Evolutionary conservation across 1,284 basidiomycete species (phyloP).

Genomic region (Leccinum glutinopallens): DNA sequence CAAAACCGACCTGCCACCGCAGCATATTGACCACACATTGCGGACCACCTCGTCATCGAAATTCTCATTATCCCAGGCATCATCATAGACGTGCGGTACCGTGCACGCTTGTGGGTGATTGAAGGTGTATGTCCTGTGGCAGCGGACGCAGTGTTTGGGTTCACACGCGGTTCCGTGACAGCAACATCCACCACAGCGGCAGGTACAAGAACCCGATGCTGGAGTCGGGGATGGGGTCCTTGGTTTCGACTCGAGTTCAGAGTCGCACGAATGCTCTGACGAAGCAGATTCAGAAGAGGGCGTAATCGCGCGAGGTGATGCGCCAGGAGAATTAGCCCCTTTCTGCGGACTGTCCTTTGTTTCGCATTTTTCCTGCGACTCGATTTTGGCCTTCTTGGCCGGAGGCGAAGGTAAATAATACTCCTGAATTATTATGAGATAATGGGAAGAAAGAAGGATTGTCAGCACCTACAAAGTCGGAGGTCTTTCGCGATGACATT

Average conservation of each 20-base stretch:
- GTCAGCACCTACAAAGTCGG: neutral
- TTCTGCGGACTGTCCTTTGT: neutral
- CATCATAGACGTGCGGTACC: conserved; percentile 5
- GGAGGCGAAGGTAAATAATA: neutral
- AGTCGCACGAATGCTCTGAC: neutral
- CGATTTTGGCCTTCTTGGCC: neutral
- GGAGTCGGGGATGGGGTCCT: neutral
- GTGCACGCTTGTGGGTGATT: conserved; percentile 11
- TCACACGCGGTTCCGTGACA: conserved; percentile 8
- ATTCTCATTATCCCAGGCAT: neutral
- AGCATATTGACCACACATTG: conserved; percentile 3
- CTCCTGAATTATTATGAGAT: neutral
- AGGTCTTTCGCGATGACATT: neutral
- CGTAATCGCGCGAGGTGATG: neutral
- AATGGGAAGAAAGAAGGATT: neutral
- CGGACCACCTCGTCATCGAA: too few relatives aligned
- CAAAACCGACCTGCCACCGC: neutral
- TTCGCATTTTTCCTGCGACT: neutral
- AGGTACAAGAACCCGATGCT: conserved; percentile 10
- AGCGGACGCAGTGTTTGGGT: conserved; percentile 12
- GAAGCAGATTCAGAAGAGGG: neutral
- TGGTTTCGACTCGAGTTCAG: neutral
- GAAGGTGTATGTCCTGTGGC: conserved; percentile 8
- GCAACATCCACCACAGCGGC: conserved; percentile 11
- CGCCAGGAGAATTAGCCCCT: too few relatives aligned